Conservation (phyloP, 2,329 filamentous ascomycete species). For the Penicillium vulpinum region DNA sequence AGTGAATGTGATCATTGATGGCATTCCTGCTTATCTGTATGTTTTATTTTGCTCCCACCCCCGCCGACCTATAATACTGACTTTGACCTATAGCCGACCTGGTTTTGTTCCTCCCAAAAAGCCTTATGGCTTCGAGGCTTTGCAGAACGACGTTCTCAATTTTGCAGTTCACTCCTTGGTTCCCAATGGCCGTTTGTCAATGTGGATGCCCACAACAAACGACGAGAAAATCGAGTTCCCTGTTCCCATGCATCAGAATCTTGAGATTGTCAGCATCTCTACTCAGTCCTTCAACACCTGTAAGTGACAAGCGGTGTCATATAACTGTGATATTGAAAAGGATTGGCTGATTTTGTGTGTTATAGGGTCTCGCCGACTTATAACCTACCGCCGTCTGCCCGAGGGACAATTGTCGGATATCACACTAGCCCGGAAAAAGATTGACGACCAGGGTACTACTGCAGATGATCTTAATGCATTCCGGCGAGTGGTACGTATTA, state of each 20-base stretch:
- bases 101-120: slow-evolving; percentile 84
- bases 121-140: slow-evolving; percentile 86
- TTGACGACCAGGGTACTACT: slow-evolving; percentile 44
- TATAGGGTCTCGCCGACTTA: slow-evolving; percentile 79
- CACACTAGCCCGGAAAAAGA: slow-evolving; percentile 35
- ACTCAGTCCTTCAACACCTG: slow-evolving; percentile 89
- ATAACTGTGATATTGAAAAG: not conserved
- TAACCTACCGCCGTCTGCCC: slow-evolving; percentile 76
- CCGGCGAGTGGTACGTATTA: slow-evolving; percentile 50
- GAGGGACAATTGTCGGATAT: slow-evolving; percentile 50
- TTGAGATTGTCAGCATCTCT: slow-evolving; percentile 74
- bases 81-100: slow-evolving; percentile 48
- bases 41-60: slow-evolving; percentile 30
- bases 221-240: slow-evolving; percentile 73
- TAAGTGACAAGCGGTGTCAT: slow-evolving; percentile 42
- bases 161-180: slow-evolving; percentile 79
- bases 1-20: slow-evolving; percentile 65
- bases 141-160: slow-evolving; percentile 84
- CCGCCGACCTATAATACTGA: not conserved
- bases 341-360: slow-evolving; percentile 4
- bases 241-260: slow-evolving; percentile 72
- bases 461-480: slow-evolving; percentile 71
- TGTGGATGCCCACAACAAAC: slow-evolving; percentile 97
- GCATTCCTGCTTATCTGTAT: slow-evolving; percentile 67
- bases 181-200: slow-evolving; percentile 74